Evolutionary conservation across 805 yeast species (phyloP).

Genomic region (Metschnikowia koreensis): DNA sequence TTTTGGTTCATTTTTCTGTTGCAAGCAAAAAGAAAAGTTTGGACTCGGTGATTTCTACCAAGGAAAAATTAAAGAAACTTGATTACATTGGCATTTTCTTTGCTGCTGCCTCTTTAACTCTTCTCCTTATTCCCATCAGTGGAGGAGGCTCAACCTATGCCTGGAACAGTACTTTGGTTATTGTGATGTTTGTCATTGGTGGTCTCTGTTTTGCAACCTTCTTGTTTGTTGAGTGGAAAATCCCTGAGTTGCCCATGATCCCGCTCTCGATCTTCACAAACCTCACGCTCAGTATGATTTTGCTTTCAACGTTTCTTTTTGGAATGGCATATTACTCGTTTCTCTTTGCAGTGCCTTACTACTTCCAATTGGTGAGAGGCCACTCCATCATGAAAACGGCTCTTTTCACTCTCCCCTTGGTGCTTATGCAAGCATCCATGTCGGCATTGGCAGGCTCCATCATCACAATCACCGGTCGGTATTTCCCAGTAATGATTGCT

Average conservation of each 20-base stretch:
- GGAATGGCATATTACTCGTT: slow-evolving; percentile 50
- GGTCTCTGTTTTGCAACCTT: slow-evolving; percentile 39
- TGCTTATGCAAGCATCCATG: slow-evolving; percentile 36
- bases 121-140: slow-evolving; percentile 53
- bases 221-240: slow-evolving; percentile 48
- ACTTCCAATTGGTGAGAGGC: slow-evolving; percentile 47
- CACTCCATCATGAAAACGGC: slow-evolving; percentile 40
- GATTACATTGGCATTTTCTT: slow-evolving; percentile 54
- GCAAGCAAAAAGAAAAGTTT: slow-evolving; percentile 29
- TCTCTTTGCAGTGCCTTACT: slow-evolving; percentile 48
- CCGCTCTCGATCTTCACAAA: slow-evolving; percentile 46
- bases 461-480: slow-evolving; percentile 44
- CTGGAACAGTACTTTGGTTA: slow-evolving; percentile 49
- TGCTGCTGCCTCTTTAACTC: slow-evolving; percentile 46
- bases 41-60: slow-evolving; percentile 27
- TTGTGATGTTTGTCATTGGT: slow-evolving; percentile 35
- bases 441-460: slow-evolving; percentile 47
- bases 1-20: slow-evolving; percentile 33
- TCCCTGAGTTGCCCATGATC: slow-evolving; percentile 52
- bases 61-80: slow-evolving; percentile 41
- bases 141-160: slow-evolving; percentile 60
- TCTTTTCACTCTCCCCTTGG: slow-evolving; percentile 40
- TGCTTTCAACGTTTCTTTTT: slow-evolving; percentile 40
- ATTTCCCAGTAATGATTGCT: slow-evolving; percentile 35
- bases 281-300: slow-evolving; percentile 31